These are phyloP conservation scores for Hericium alpestre DNA, from an alignment of 768 basidiomycete genomes.

Conservation along the genomic window DNA sequence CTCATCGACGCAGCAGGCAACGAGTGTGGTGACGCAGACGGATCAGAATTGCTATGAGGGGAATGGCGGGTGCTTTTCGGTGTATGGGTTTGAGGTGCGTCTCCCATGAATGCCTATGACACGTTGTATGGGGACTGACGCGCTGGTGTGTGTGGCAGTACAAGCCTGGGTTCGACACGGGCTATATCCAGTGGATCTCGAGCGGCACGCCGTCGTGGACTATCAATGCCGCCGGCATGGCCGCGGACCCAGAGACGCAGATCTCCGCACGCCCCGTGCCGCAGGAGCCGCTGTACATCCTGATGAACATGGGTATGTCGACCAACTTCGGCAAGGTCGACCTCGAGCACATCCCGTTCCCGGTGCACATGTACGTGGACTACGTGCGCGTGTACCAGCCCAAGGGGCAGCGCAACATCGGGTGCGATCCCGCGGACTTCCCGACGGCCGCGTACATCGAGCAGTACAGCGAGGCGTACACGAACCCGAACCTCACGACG, in stretches of 20 bases:
- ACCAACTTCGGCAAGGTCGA: slow-evolving; percentile 50
- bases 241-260: slow-evolving; percentile 20
- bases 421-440: slow-evolving; percentile 60
- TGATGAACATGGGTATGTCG: slow-evolving; percentile 51
- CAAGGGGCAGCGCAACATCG: slow-evolving; percentile 36
- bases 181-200: slow-evolving; percentile 35
- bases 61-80: slow-evolving; percentile 23
- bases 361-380: slow-evolving; percentile 61
- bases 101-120: not conserved
- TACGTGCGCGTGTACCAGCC: slow-evolving; percentile 73
- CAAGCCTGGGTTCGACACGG: slow-evolving; percentile 21
- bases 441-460: slow-evolving; percentile 75
- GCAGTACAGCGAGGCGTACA: slow-evolving; percentile 62
- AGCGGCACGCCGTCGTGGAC: slow-evolving; percentile 29
- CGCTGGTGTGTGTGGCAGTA: slow-evolving; percentile 16
- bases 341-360: slow-evolving; percentile 38
- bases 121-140: not conserved
- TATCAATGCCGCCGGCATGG: slow-evolving; percentile 25
- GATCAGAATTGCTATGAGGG: slow-evolving; percentile 21
- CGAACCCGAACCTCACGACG: slow-evolving; percentile 47
- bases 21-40: slow-evolving; percentile 57
- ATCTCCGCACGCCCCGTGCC: slow-evolving; percentile 28
- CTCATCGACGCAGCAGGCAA: slow-evolving; percentile 75
- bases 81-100: slow-evolving; percentile 31
- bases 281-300: slow-evolving; percentile 42